Base-by-base conservation (phyloP, 2,329 filamentous ascomycete species). In the Neonectria punicea region DNA sequence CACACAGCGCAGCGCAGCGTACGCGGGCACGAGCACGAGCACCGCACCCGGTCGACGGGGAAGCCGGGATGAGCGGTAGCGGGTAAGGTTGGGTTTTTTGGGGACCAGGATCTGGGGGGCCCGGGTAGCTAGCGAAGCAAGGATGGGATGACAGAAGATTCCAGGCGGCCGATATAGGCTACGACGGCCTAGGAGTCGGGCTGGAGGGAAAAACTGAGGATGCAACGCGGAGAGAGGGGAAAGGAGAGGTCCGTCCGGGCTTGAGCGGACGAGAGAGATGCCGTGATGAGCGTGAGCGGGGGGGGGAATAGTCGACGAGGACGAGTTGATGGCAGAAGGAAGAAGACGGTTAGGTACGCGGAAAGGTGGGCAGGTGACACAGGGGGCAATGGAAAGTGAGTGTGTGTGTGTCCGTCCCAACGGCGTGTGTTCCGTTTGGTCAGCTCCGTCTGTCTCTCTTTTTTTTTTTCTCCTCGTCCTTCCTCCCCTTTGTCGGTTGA, bases 11-110 rank as follows among this genome's bases (percentile, higher is more conserved):
- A 50, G 46, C 34, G 46, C 46, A 50, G 46, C 46, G 61, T 36
- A 14, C 34, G 14, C 34, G 13, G 63, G 64, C 67, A 57, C 69
- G 61, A 63, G 54, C 63, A 57, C 61, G 68, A 63, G 54, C 63
- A 57, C 61, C 61, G 68, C 59, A 63, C 70, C 70, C 66, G 30
- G 67, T 71, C 57, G 59, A 73, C 68, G 71, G 71, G 71, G 71
- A 73, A 73, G 66, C 71, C 70, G 61, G 61, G 61, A 63, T 63
- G 55, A 63, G 43, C 34, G 44, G 44, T 46, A 55, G 61, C 55
- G 61, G 61, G 70, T 66, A 58, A 50, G 58, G 20, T 55, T 61
- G 67, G 67, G 47, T 47, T 60, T 66, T 59, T 59, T 66, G 58
- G 39, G 59, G 67, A 69, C 66, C 55, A 58, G 70, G 70, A 63